Evolutionary conservation across 2,329 filamentous ascomycete species (phyloP).

Genomic region (Alternaria panax): DNA sequence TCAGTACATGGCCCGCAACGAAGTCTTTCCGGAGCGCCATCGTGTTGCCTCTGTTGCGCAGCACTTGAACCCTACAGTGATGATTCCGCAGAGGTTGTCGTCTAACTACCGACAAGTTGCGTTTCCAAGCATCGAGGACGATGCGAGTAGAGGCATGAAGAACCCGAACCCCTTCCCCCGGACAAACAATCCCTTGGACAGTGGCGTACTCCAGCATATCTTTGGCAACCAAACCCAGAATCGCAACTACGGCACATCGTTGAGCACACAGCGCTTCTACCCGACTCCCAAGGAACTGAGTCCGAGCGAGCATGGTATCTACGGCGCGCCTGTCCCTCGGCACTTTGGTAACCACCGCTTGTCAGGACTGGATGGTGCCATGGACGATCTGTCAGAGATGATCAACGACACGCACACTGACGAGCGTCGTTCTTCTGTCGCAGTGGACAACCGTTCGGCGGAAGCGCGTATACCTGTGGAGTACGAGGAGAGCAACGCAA

Average conservation of each 20-base stretch:
- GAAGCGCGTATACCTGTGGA: conserved; percentile 15
- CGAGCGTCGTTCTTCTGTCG: conserved; percentile 17
- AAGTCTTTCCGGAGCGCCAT: conserved; percentile 23
- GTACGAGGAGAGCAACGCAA: conserved; percentile 32
- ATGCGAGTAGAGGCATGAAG: conserved; percentile 16
- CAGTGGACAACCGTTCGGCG: conserved; percentile 11
- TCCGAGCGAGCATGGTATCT: conserved; percentile 12
- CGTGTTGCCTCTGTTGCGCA: conserved; percentile 22
- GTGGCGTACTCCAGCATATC: conserved; percentile 25
- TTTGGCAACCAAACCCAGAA: conserved; percentile 38
- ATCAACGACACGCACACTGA: conserved; percentile 27
- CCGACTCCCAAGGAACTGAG: conserved; percentile 32
- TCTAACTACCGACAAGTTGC: conserved; percentile 17
- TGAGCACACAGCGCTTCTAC: conserved; percentile 37
- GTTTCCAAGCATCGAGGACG: conserved; percentile 19
- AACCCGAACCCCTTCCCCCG: conserved; percentile 28
- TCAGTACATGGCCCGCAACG: conserved; percentile 22
- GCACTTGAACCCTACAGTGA: conserved; percentile 19
- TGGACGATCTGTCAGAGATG: conserved; percentile 49
- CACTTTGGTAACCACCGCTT: conserved; percentile 36
- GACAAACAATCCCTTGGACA: conserved; percentile 18
- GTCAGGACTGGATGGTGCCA: conserved; percentile 49
- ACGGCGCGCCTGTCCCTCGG: conserved; percentile 20
- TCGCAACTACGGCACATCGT: conserved; percentile 29
- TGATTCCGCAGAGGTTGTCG: conserved; percentile 20